A percentile compares a stretch with the other conserved stretches of the same genome.
These are phyloP conservation scores for Leucocoprinus leucothites DNA, from an alignment of 768 basidiomycete genomes.

Conservation along the genomic window DNA sequence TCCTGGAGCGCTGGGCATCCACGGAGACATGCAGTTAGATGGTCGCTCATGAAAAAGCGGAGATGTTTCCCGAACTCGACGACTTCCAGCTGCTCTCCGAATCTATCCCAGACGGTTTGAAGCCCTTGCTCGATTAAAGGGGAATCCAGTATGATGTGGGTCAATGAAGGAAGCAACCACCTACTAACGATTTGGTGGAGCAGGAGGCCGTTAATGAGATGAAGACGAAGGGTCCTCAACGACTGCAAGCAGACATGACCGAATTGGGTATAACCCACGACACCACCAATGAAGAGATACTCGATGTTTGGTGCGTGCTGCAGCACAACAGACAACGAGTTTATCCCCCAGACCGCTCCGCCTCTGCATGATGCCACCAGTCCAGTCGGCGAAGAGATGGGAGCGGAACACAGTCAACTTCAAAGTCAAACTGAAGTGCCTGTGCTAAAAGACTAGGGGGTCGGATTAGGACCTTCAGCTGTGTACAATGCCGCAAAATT, in stretches of 20 bases:
- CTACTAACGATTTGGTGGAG: constrained; percentile 40
- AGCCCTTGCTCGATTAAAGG: constrained; percentile 35
- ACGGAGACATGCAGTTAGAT: constrained; percentile 42
- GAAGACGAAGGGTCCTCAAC: constrained; percentile 53
- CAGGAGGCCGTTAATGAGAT: constrained; percentile 45
- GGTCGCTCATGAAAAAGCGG: constrained; percentile 49
- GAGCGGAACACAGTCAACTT: constrained; percentile 42
- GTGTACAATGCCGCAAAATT: constrained; percentile 46
- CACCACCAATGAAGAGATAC: constrained; percentile 56
- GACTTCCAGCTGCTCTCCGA: constrained; percentile 47
- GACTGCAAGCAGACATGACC: constrained; percentile 35
- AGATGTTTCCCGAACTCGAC: constrained; percentile 59
- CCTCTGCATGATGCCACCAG: constrained; percentile 62
- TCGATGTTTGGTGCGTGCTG: constrained; percentile 49
- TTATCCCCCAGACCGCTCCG: constrained; percentile 66
- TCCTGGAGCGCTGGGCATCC: constrained; percentile 43
- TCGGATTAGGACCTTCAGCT: constrained; percentile 54
- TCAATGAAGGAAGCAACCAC: constrained; percentile 55
- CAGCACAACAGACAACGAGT: constrained; percentile 54
- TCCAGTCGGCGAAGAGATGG: constrained; percentile 58
- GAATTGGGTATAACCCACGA: constrained; percentile 26
- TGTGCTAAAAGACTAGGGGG: constrained; percentile 29
- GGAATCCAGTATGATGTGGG: constrained; percentile 49
- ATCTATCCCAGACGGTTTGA: constrained; percentile 44
- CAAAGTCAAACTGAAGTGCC: constrained; percentile 48